Base-by-base conservation (phyloP, 2,329 filamentous ascomycete genomes). In the Emergomyces pasteurianus region DNA sequence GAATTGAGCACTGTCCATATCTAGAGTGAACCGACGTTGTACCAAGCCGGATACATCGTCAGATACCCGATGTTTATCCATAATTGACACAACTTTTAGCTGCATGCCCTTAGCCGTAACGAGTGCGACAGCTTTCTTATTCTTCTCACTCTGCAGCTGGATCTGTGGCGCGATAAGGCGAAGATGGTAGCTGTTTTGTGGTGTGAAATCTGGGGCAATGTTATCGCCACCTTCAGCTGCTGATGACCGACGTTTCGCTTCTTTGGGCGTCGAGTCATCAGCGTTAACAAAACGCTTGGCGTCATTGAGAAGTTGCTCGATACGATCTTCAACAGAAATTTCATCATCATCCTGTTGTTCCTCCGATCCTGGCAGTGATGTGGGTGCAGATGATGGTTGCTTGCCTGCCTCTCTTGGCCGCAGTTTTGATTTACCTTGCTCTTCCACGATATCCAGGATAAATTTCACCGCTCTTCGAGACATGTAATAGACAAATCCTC, bases 101-200 rank as follows among this genome's bases (percentile, higher is more conserved):
- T 97, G 92, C 91, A 99, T 99, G 59, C 92, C 90, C 74, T 97
- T 97, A 34, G 92, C 91, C 2, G 92, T 94, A 54, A 97, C 86
- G n/a, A 99, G 80, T 5, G 96, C 88, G n/a, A 95, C 94, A 61
- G 95, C 89, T 73, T 95, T 96, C 63, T 87, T 88, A 73, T 99
- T 97, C 80, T 96, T 97, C 71, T 99, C 94, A 72, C 94, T 97
- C 71, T 99, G 92, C 52, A 99, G 81, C 72, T 99, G 94, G 62
- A 99, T 96, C 72, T 99, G 94, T 16, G 94, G 94, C 6, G 92
- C 94, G 68, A 99, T 96, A 47, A 99, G 83, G 43, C 92, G 89
- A 64, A 99, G 84, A 69, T 97, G 90, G 73, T 96, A 99, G 67
- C 88, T 92, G 72, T 94, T 96, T 69, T 96, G 90, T 0, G 94